phyloP scores from a whole-genome alignment of 352 stramenopile genomes.

The Globisporangium radiosum region DNA sequence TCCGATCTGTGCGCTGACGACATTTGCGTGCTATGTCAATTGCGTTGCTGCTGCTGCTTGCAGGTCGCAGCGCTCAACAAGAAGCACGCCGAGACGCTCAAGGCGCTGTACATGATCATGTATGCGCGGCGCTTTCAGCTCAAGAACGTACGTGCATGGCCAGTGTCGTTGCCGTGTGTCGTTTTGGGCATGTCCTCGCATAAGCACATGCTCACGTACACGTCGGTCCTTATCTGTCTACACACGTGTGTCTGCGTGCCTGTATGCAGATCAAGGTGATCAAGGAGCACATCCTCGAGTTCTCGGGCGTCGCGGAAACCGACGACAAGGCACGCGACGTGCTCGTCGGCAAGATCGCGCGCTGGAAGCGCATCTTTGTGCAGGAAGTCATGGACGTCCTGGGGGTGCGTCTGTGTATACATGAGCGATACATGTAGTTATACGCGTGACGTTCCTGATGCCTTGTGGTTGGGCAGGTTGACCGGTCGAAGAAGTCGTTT shows the following conservation, averaged over 20 bases:
- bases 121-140: constrained; percentile 72
- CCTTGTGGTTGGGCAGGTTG: constrained; percentile 31
- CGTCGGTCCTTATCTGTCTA: no score
- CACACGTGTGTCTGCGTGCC: background rate
- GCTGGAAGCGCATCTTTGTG: constrained; percentile 66
- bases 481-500: constrained; percentile 83
- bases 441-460: background rate
- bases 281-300: constrained; percentile 79
- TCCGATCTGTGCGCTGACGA: background rate
- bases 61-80: constrained; percentile 65
- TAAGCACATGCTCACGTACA: no score
- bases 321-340: constrained; percentile 61
- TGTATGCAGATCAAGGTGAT: constrained; percentile 56
- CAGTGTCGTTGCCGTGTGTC: no score
- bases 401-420: constrained; percentile 22
- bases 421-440: no score
- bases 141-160: constrained; percentile 46
- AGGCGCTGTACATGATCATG: constrained; percentile 79
- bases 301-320: constrained; percentile 54
- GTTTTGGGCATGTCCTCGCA: no score
- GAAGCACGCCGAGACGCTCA: constrained; percentile 64
- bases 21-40: background rate
- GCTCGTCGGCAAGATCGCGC: constrained; percentile 52
- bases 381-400: constrained; percentile 76
- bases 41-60: constrained; percentile 1